These are phyloP conservation scores for Fusarium secorum DNA, from an alignment of 2,329 filamentous ascomycete species.

Conservation along the genomic window DNA sequence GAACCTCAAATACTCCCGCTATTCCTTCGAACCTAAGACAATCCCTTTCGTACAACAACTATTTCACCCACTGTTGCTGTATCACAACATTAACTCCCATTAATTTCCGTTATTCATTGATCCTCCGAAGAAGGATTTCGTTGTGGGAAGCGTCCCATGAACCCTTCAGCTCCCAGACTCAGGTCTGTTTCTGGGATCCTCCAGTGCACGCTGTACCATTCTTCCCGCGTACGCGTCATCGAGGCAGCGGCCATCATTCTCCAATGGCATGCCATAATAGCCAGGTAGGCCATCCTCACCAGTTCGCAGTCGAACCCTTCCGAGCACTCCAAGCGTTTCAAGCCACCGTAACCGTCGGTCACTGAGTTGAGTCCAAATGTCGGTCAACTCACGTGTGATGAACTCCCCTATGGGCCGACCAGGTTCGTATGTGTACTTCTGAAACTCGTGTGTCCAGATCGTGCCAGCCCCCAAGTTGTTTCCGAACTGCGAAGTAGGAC, in stretches of 20 bases:
- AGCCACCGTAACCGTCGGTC: no score
- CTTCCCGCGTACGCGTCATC: rapidly evolving
- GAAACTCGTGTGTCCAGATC: neutral
- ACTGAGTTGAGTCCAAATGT: no score
- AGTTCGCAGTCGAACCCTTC: rapidly evolving
- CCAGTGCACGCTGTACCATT: neutral
- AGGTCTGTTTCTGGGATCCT: neutral
- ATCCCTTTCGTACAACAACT: rapidly evolving
- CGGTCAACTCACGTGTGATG: no score
- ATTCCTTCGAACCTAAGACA: rapidly evolving
- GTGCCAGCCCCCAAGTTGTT: rapidly evolving
- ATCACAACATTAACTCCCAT: rapidly evolving
- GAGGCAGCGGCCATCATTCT: neutral
- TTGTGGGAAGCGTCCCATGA: neutral
- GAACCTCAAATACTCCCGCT: rapidly evolving
- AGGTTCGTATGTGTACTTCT: no score
- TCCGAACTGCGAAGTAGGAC: neutral
- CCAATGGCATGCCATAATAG: neutral
- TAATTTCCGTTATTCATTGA: neutral
- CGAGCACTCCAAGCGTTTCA: rapidly evolving
- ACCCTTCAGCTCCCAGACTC: neutral
- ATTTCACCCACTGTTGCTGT: neutral
- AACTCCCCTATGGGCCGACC: no score
- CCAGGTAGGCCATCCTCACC: rapidly evolving
- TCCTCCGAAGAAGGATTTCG: rapidly evolving